Base-by-base conservation (phyloP, 768 basidiomycete species). In the Multifurca ochricompacta region DNA sequence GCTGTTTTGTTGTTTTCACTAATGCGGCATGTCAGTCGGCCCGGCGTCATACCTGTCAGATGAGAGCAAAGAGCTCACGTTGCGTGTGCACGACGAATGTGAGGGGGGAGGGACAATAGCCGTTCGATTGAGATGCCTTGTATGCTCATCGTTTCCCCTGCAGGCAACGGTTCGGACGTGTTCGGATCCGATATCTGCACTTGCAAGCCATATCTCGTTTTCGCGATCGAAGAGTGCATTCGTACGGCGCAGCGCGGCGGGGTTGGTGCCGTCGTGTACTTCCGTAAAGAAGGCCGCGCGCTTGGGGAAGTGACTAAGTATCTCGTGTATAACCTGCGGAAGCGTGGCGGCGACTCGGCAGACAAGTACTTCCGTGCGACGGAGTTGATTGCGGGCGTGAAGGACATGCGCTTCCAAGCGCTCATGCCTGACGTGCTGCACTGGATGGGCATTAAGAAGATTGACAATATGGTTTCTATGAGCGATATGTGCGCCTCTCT, bases 371-470 rank as follows among this genome's bases (percentile, higher is more conserved):
- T 98, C 77, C 85, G 87, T 66, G 82, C 85, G 5, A 97, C 95
- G 0, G 94, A 94, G 69, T 73, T 88, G 59, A 89, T 97, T 56
- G 94, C 94, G 0, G 94, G 94, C 8, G 93, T 96, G 21, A 89
- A 91, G 71, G 91, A 93, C 65, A 91, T 92, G 90, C 81, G 91
- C n/a, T 93, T 93, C 83, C 82, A 84, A 67, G 89, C 85, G 19
- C 75, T 91, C 56, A 96, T 98, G 93, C 95, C 95, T 3, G 95
- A 98, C 66, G 87, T 96, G 6, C 71, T 97, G 41, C 91, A 93
- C 67, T 98, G 93, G 91, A 70, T 98, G 16, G 95, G 95, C 0
- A 87, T 98, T 65, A 83, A 67, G 70, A 90, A 90, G 76, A 80
- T 98, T 41, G 82, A 91, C 68, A 84, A 84, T 64, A 82, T 98